Conservation (phyloP, 306 rosid genomes). For the Myrica gale region DNA sequence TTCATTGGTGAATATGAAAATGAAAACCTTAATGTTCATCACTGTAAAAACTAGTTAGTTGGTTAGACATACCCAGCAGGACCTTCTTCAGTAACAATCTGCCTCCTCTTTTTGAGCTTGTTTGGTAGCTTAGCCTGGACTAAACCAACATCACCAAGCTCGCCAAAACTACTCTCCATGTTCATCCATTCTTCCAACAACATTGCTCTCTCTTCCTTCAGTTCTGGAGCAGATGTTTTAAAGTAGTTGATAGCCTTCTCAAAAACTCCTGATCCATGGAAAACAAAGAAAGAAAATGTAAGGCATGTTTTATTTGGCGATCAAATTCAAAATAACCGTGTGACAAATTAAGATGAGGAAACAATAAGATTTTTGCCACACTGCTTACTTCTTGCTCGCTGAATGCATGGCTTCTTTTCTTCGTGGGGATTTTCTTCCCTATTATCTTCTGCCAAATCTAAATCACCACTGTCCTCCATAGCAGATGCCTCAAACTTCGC, state of each 20-base stretch:
- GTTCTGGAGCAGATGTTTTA: slow-evolving; percentile 81
- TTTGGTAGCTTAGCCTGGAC: slow-evolving; percentile 87
- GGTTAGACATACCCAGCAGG: slow-evolving; percentile 62
- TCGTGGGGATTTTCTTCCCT: slow-evolving; percentile 32
- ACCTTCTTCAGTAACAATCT: slow-evolving; percentile 67
- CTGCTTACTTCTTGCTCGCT: slow-evolving; percentile 72
- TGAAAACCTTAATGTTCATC: not conserved
- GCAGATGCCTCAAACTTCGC: slow-evolving; percentile 87
- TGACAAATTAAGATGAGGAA: not conserved
- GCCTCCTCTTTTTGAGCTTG: slow-evolving; percentile 88
- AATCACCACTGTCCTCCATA: slow-evolving; percentile 27
- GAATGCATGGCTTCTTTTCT: slow-evolving; percentile 58
- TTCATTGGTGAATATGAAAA: not conserved
- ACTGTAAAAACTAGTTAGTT: not conserved
- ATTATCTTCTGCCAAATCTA: slow-evolving; percentile 35
- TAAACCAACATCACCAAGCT: slow-evolving; percentile 68
- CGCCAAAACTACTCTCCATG: slow-evolving; percentile 67
- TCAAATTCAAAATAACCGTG: slow-evolving; percentile 15
- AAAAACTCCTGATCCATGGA: slow-evolving; percentile 62
- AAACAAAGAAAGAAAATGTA: slow-evolving; percentile 12
- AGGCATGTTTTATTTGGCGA: not conserved
- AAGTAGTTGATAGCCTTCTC: slow-evolving; percentile 77
- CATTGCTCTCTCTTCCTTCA: slow-evolving; percentile 94
- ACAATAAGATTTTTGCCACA: slow-evolving; percentile 17
- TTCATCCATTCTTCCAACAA: slow-evolving; percentile 90